These are phyloP conservation scores for Aspergillus kassunensis DNA, from an alignment of 495 filamentous ascomycete species.

Conservation along the genomic window DNA sequence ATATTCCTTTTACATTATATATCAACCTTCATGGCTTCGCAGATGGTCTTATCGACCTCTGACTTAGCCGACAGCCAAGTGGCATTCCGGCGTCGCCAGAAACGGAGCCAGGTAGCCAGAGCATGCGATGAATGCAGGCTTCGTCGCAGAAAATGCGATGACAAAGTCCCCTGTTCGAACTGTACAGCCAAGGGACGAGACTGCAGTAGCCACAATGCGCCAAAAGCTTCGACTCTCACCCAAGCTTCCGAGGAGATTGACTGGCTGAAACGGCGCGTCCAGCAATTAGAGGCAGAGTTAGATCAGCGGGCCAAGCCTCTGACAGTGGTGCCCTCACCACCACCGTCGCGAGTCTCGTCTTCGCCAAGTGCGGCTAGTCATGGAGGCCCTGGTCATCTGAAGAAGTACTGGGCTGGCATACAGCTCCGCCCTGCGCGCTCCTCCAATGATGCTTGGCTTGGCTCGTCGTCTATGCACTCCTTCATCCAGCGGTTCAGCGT, in stretches of 20 bases:
- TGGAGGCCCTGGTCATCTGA: background rate
- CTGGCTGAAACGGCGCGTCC: conserved; percentile 18
- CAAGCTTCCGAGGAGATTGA: conserved; percentile 8
- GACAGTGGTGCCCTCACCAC: background rate
- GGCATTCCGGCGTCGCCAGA: conserved; percentile 14
- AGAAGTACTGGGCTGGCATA: conserved; percentile 6
- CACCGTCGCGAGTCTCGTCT: background rate
- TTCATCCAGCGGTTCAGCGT: conserved; percentile 3
- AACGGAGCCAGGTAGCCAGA: conserved; percentile 36
- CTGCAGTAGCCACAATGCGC: conserved; percentile 33
- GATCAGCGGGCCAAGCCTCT: conserved; percentile 5
- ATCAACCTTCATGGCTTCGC: no score
- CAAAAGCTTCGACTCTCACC: conserved; percentile 10
- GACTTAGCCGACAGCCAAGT: no score
- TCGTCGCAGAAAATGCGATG: conserved; percentile 45
- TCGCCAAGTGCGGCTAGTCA: background rate
- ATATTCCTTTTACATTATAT: no score
- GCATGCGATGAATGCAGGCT: conserved; percentile 47
- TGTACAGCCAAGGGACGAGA: conserved; percentile 31
- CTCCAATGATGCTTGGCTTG: background rate
- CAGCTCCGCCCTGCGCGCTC: conserved; percentile 5
- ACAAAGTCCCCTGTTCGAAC: conserved; percentile 39
- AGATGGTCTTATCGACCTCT: no score
- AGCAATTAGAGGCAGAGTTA: conserved; percentile 36
- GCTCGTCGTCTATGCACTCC: conserved; percentile 3